Evolutionary conservation across 768 basidiomycete genomes (phyloP).

Genomic region (Mycena epipterygia): DNA sequence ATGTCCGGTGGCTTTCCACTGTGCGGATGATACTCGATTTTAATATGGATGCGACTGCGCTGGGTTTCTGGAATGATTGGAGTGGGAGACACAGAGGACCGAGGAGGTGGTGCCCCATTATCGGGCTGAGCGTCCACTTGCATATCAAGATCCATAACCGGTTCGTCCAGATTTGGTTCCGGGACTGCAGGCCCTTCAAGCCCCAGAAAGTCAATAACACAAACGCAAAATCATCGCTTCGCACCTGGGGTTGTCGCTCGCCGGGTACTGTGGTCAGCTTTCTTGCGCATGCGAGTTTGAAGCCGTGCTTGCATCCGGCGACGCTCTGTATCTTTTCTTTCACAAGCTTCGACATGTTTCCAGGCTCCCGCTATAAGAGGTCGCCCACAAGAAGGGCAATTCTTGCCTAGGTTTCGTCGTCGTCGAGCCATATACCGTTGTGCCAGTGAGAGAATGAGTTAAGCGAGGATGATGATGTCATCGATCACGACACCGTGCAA

Average conservation of each 20-base stretch:
- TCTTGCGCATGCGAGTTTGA: neutral
- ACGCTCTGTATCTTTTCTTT: neutral
- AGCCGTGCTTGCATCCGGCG: neutral
- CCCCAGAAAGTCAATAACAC: neutral
- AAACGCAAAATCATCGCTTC: neutral
- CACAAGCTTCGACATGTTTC: slow-evolving; percentile 9
- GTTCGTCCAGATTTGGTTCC: neutral
- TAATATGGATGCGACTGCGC: neutral
- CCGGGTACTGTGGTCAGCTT: neutral
- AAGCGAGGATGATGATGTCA: slow-evolving; percentile 6
- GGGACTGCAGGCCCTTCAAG: neutral
- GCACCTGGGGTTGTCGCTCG: neutral
- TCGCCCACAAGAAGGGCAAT: neutral
- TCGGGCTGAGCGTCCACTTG: too few relatives aligned
- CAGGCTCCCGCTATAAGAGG: neutral
- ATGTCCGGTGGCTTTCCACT: neutral
- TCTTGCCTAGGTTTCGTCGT: neutral
- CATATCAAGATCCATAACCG: neutral
- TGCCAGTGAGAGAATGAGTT: neutral
- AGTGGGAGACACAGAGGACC: neutral
- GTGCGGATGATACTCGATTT: slow-evolving; percentile 5
- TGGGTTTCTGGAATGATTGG: neutral
- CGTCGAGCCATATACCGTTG: neutral
- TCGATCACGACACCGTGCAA: slow-evolving; percentile 1
- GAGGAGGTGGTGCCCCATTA: neutral